Evolutionary conservation across 345 rosid genomes (phyloP).

Genomic region (Corymbia maculata): DNA sequence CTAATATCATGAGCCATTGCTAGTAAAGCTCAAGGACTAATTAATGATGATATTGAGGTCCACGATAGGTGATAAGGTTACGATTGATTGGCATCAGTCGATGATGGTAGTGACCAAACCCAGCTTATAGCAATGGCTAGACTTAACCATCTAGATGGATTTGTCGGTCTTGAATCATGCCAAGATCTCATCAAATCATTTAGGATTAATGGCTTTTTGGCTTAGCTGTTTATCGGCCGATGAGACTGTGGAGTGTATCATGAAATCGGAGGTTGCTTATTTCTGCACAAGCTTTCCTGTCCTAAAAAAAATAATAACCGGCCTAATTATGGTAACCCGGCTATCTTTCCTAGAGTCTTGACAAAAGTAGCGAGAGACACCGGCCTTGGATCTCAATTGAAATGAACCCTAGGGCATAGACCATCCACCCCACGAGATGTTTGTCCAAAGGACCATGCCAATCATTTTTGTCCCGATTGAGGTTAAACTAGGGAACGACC

Average conservation of each 20-base stretch:
- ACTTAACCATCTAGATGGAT: background rate
- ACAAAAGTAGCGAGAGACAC: background rate
- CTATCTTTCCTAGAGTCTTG: background rate
- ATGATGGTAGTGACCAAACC: background rate
- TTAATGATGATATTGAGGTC: background rate
- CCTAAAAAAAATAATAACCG: background rate
- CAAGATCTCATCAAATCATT: background rate
- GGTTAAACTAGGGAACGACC: background rate
- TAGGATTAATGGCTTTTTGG: background rate
- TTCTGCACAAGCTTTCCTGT: background rate
- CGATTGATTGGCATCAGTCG: background rate
- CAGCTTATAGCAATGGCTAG: background rate
- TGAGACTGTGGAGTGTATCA: background rate
- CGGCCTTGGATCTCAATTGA: background rate
- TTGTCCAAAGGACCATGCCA: background rate
- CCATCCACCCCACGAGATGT: background rate
- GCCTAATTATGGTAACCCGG: background rate
- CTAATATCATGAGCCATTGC: background rate
- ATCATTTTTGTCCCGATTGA: background rate
- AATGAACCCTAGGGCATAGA: background rate
- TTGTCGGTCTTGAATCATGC: background rate
- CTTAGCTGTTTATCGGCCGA: background rate
- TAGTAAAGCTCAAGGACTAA: background rate
- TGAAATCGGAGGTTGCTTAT: background rate
- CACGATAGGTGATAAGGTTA: background rate